Percentiles rank a stretch among this genome's conserved stretches.
phyloP scores from a whole-genome alignment of 2,329 filamentous ascomycete genomes.

The Bipolaris sorokiniana region DNA sequence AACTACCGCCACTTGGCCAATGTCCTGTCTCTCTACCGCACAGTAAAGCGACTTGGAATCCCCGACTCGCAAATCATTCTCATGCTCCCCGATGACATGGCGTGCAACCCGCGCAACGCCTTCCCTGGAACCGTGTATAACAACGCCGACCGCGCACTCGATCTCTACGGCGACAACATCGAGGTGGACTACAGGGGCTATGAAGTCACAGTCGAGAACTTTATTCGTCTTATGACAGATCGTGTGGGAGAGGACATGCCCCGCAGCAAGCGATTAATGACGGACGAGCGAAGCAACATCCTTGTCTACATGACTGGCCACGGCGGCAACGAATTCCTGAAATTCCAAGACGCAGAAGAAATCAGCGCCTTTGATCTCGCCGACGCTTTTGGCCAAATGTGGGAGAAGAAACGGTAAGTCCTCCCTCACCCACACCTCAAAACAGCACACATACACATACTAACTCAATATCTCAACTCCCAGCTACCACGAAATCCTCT shows the following conservation, averaged over 20 bases:
- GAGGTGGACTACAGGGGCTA: constrained; percentile 98
- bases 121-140: constrained; percentile 98
- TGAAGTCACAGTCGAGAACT: constrained; percentile 98
- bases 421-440: background rate
- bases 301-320: constrained; percentile 99
- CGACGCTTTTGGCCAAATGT: constrained; percentile 99
- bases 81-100: constrained; percentile 99
- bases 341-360: constrained; percentile 98
- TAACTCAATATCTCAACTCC: background rate
- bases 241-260: constrained; percentile 94
- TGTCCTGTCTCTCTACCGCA: constrained; percentile 95
- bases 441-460: background rate
- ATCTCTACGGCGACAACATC: constrained; percentile 97
- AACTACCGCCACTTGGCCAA: constrained; percentile 99
- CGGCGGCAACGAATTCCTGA: constrained; percentile 95
- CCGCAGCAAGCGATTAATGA: constrained; percentile 88
- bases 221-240: constrained; percentile 93
- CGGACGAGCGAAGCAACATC: constrained; percentile 95
- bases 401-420: constrained; percentile 92
- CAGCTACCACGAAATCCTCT: constrained; percentile 93
- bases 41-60: constrained; percentile 95
- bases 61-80: constrained; percentile 99
- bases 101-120: constrained; percentile 96
- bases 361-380: constrained; percentile 96
- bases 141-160: constrained; percentile 92